Evolutionary conservation across 257 asterid species (phyloP).

Genomic region (Solanum chmielewskii): DNA sequence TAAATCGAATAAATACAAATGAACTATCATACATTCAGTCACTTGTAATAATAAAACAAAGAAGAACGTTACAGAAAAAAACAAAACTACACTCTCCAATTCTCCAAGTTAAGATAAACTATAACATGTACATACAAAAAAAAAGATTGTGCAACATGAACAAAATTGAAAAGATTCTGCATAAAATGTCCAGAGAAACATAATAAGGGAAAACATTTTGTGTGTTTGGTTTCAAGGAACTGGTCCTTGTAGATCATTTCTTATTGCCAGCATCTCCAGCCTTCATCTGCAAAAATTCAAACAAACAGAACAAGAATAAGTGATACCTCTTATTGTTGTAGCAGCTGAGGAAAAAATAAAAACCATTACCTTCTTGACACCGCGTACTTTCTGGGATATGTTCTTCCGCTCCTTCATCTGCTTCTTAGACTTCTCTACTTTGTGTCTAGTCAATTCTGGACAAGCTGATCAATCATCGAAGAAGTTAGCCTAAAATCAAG

Average conservation of each 20-base stretch:
- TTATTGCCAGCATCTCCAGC: background rate
- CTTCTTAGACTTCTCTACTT: background rate
- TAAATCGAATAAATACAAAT: background rate
- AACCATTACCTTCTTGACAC: conserved; percentile 9
- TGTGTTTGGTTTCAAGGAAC: background rate
- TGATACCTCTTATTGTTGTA: background rate
- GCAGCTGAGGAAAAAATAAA: background rate
- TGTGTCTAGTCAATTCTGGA: conserved; percentile 7
- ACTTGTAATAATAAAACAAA: background rate
- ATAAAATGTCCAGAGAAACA: background rate
- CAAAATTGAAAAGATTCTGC: background rate
- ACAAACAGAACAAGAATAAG: background rate
- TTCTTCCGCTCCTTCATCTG: conserved; percentile 10
- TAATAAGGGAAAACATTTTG: background rate
- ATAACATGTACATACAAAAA: background rate
- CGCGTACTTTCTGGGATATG: conserved; percentile 8
- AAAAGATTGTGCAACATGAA: background rate
- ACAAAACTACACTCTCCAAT: background rate
- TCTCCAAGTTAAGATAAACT: background rate
- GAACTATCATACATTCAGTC: background rate
- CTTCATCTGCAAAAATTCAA: conserved; percentile 6
- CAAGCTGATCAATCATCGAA: background rate
- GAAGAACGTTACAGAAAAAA: background rate
- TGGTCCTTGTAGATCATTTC: background rate
- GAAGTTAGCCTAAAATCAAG: background rate